Conservation (phyloP, 208 protist genomes). For the Leishmania martiniquensis region DNA sequence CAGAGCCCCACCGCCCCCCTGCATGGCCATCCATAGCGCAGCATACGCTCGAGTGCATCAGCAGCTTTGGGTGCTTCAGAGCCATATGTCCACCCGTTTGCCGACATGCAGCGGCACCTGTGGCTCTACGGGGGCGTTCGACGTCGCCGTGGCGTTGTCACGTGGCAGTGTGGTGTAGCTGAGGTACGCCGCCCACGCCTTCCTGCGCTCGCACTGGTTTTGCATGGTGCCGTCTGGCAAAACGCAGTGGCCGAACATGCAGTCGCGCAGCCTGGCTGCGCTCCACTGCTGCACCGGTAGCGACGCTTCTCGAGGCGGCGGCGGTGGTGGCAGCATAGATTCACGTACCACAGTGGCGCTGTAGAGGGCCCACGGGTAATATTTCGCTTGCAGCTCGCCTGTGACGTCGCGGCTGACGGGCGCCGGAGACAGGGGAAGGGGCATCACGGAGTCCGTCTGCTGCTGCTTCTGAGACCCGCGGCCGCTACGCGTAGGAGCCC, state of each 20-base stretch:
- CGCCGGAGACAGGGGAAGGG: conserved; percentile 19
- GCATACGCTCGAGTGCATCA: too few relatives aligned
- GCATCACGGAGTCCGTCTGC: conserved; percentile 14
- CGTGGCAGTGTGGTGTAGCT: conserved; percentile 18
- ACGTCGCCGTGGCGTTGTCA: conserved; percentile 32
- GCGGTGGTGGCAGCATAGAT: neutral
- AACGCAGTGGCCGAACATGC: conserved; percentile 18
- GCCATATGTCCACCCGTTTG: conserved; percentile 27
- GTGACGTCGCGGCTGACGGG: conserved; percentile 18
- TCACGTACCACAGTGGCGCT: neutral
- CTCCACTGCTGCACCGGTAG: conserved; percentile 25
- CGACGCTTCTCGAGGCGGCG: conserved; percentile 12
- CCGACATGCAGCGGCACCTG: conserved; percentile 15
- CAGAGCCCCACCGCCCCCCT: neutral
- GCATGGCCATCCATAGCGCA: too few relatives aligned
- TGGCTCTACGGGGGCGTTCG: conserved; percentile 2
- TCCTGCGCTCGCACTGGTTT: conserved; percentile 21
- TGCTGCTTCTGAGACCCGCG: neutral
- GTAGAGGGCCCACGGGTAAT: conserved; percentile 31
- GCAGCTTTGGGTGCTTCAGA: conserved; percentile 2
- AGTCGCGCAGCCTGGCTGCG: conserved; percentile 3
- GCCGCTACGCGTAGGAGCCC: neutral
- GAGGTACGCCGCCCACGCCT: conserved; percentile 1
- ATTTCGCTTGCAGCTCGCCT: conserved; percentile 3
- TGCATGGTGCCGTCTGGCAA: conserved; percentile 21